Evolutionary conservation across 768 basidiomycete species (phyloP).

Genomic region (Antrodiella citrinella): DNA sequence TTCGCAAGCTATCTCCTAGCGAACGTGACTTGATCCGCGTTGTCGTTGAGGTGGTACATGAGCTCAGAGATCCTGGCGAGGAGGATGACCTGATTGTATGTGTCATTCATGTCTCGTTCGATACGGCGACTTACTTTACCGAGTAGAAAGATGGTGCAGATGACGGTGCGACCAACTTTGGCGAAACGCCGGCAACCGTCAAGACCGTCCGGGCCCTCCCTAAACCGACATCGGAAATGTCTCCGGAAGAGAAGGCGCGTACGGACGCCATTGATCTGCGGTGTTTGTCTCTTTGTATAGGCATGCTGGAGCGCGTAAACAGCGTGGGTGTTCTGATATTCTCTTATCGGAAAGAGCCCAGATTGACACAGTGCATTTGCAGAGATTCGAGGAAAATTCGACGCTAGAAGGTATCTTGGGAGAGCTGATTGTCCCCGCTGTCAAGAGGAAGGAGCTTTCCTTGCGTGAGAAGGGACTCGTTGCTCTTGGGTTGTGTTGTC

Average conservation of each 20-base stretch:
- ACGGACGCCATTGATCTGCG: slow-evolving; percentile 63
- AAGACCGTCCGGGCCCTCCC: slow-evolving; percentile 17
- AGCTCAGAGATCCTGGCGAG: slow-evolving; percentile 54
- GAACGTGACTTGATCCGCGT: slow-evolving; percentile 85
- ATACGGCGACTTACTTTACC: too few species aligned
- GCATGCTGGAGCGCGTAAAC: slow-evolving; percentile 81
- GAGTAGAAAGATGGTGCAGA: slow-evolving; percentile 14
- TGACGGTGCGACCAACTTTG: slow-evolving; percentile 28
- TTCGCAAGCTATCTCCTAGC: slow-evolving; percentile 58
- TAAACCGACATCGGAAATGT: slow-evolving; percentile 35
- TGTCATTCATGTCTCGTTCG: not conserved
- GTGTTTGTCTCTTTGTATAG: slow-evolving; percentile 70
- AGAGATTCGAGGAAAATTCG: slow-evolving; percentile 61
- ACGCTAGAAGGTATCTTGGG: slow-evolving; percentile 59
- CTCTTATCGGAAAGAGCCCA: too few species aligned
- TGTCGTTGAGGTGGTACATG: slow-evolving; percentile 82
- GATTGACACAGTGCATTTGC: not conserved
- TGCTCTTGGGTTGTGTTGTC: slow-evolving; percentile 75
- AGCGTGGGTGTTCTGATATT: slow-evolving; percentile 41
- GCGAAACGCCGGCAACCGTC: slow-evolving; percentile 21
- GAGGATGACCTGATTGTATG: slow-evolving; percentile 26
- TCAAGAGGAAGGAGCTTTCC: slow-evolving; percentile 77
- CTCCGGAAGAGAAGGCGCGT: slow-evolving; percentile 49
- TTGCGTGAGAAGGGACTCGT: slow-evolving; percentile 77
- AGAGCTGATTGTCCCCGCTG: slow-evolving; percentile 86